Percentiles rank a stretch among this genome's conserved stretches.
These are phyloP conservation scores for Didymosphaeria variabile DNA, from an alignment of 2,329 filamentous ascomycete species.

Conservation along the genomic window DNA sequence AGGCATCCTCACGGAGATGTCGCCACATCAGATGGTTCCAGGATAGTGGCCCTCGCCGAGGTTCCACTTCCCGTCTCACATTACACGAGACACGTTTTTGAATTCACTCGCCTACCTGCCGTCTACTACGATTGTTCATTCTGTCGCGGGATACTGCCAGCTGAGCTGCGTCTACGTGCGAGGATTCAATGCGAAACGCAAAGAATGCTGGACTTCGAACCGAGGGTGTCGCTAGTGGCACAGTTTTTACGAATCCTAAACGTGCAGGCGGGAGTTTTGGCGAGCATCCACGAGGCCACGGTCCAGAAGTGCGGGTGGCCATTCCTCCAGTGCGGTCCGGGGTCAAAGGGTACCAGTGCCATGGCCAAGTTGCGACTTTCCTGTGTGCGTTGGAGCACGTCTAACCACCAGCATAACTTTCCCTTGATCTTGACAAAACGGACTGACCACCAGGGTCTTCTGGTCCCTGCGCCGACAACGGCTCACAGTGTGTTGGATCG, in stretches of 20 bases:
- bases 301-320: slow-evolving; percentile 21
- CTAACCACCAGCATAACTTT: slow-evolving; percentile 30
- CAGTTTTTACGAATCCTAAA: slow-evolving; percentile 6
- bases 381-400: slow-evolving; percentile 24
- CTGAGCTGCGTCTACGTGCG: neutral
- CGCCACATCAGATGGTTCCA: slow-evolving; percentile 38
- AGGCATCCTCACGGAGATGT: slow-evolving; percentile 22
- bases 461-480: slow-evolving; percentile 22
- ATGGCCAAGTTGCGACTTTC: slow-evolving; percentile 27
- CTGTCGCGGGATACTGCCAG: slow-evolving; percentile 2
- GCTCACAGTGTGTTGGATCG: slow-evolving; percentile 37
- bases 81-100: slow-evolving; percentile 36
- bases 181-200: neutral
- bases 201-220: neutral
- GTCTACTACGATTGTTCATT: slow-evolving; percentile 6
- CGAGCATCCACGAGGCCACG: slow-evolving; percentile 13
- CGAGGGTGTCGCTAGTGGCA: neutral
- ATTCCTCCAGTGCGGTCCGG: slow-evolving; percentile 10
- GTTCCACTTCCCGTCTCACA: slow-evolving; percentile 45
- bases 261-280: slow-evolving; percentile 4
- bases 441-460: slow-evolving; percentile 22
- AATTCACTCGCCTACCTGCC: slow-evolving; percentile 18
- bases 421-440: neutral
- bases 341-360: slow-evolving; percentile 30
- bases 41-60: slow-evolving; percentile 39